Conservation (phyloP, 2,329 filamentous ascomycete species). For the Elsinoe arachidis region DNA sequence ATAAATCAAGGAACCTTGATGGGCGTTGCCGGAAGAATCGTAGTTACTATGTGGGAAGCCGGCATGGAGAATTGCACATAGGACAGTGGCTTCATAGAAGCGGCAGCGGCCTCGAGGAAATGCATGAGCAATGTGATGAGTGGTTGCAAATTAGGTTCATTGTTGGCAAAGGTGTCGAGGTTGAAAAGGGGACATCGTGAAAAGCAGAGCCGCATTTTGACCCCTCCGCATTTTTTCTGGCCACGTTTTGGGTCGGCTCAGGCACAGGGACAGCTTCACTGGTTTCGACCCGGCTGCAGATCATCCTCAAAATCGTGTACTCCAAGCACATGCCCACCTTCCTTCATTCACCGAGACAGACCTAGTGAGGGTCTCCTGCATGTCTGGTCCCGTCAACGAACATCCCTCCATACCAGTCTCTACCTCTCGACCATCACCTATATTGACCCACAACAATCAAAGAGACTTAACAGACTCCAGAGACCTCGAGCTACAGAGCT, state of each 20-base stretch:
- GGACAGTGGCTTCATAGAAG: too few species aligned
- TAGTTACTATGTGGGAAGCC: too few species aligned
- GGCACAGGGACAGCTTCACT: neutral
- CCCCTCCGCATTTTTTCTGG: neutral
- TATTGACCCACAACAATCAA: neutral
- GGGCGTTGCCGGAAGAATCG: too few species aligned
- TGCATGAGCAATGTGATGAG: too few species aligned
- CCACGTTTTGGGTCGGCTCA: neutral
- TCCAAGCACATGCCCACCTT: neutral
- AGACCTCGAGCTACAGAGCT: conserved; percentile 2
- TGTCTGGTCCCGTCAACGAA: neutral
- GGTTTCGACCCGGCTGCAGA: neutral
- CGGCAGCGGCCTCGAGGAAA: too few species aligned
- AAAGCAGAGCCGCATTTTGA: too few species aligned
- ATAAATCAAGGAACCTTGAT: too few species aligned
- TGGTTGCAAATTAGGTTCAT: too few species aligned
- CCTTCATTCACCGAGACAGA: neutral
- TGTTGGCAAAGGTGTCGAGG: too few species aligned
- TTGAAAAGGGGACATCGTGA: too few species aligned
- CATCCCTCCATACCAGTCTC: neutral
- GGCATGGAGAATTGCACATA: too few species aligned
- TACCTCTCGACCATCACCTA: neutral
- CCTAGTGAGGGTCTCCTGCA: neutral
- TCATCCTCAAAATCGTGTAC: neutral
- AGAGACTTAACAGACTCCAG: neutral